Evolutionary conservation across 2,329 filamentous ascomycete genomes (phyloP).

Genomic region (Penicillium sp.): DNA sequence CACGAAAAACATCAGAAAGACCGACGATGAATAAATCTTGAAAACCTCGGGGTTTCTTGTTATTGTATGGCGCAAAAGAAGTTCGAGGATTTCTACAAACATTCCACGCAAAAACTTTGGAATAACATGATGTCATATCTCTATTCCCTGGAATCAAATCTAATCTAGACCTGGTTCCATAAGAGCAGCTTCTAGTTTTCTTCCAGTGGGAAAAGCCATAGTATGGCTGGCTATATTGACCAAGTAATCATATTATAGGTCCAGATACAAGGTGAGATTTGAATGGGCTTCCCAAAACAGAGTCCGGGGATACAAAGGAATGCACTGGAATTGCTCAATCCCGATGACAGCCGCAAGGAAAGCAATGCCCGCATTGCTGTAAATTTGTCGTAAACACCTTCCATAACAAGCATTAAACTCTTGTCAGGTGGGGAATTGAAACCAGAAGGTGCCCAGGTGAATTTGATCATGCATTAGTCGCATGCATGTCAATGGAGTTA

Average conservation of each 20-base stretch:
- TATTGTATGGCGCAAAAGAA: neutral
- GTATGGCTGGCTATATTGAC: too few species aligned
- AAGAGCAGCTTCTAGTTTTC: too few species aligned
- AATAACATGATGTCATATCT: too few species aligned
- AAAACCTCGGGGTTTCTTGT: neutral
- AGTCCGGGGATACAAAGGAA: neutral
- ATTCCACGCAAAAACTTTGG: too few species aligned
- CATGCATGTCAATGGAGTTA: neutral
- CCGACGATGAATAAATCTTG: neutral
- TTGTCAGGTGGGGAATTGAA: neutral
- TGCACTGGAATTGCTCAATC: neutral
- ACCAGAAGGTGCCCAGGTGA: neutral
- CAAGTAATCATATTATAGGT: too few species aligned
- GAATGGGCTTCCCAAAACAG: neutral
- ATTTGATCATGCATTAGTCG: neutral
- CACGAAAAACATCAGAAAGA: neutral
- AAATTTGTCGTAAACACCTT: neutral
- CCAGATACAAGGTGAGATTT: too few species aligned
- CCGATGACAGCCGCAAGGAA: neutral
- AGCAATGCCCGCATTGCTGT: neutral
- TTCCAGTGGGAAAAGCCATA: too few species aligned
- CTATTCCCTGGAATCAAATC: too few species aligned
- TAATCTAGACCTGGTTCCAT: too few species aligned
- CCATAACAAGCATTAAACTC: neutral
- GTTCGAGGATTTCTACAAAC: too few species aligned